Conservation (phyloP, 2,329 filamentous ascomycete genomes). For the Botrytis byssoidea region DNA sequence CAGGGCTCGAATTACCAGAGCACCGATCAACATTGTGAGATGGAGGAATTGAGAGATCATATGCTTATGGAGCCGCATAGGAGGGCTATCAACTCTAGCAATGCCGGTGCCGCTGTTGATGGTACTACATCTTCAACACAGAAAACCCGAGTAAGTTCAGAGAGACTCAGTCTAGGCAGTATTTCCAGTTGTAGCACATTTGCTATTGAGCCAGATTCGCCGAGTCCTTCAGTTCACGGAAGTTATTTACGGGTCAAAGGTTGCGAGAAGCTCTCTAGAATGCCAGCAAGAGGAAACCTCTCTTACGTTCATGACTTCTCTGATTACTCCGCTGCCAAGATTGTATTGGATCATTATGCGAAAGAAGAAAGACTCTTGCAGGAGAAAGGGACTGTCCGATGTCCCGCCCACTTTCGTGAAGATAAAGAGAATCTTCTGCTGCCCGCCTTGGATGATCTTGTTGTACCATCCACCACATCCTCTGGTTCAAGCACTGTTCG, state of each 20-base stretch:
- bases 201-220: not conserved
- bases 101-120: not conserved
- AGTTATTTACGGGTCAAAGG: not conserved
- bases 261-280: slow-evolving; percentile 17
- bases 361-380: slow-evolving; percentile 25
- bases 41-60: not conserved
- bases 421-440: not conserved
- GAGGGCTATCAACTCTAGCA: not conserved
- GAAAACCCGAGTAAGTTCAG: not conserved
- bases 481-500: not conserved
- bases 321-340: slow-evolving; percentile 31
- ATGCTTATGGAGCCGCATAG: not conserved
- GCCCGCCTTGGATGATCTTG: slow-evolving; percentile 1
- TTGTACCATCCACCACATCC: not conserved
- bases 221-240: not conserved
- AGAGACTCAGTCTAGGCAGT: slow-evolving; percentile 2
- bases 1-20: not conserved
- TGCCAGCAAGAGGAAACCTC: slow-evolving; percentile 20
- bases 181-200: not conserved
- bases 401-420: not conserved
- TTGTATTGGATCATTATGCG: slow-evolving; percentile 31
- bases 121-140: slow-evolving; percentile 4
- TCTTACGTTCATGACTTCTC: slow-evolving; percentile 35
- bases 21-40: not conserved
- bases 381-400: slow-evolving; percentile 9